Percentiles rank a stretch among this genome's conserved stretches.
phyloP scores from a whole-genome alignment of 2,329 filamentous ascomycete species.

The Aspergillus fumigatus region DNA sequence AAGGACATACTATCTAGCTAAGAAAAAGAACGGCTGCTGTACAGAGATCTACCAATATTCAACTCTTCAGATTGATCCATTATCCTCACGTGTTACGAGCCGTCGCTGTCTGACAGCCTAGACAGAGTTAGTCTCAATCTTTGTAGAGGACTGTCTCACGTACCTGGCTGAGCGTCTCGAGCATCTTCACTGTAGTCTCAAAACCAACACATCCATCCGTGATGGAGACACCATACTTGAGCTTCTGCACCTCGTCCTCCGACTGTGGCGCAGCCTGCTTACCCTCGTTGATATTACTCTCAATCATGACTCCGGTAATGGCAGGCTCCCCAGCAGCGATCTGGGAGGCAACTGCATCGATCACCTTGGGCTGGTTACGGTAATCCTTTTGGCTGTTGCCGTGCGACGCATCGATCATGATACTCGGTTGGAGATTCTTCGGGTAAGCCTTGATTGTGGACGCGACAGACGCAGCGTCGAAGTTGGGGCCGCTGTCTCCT shows the following conservation, averaged over 20 bases:
- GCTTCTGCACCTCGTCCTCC: not conserved
- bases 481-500: not conserved
- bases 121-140: not conserved
- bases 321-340: not conserved
- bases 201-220: not conserved
- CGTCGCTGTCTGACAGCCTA: not conserved
- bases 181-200: not conserved
- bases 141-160: not conserved
- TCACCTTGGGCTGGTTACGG: not conserved
- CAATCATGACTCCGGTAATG: not conserved
- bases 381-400: not conserved
- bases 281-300: not conserved
- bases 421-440: not conserved
- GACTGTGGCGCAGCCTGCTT: not conserved
- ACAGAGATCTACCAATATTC: not conserved
- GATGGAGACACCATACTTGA: not conserved
- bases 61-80: not conserved
- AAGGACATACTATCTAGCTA: not conserved
- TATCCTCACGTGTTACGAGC: not conserved
- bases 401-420: not conserved
- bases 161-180: not conserved
- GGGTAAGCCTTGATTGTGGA: not conserved
- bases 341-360: not conserved
- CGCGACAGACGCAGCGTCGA: not conserved
- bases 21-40: not conserved